phyloP scores from a whole-genome alignment of 768 basidiomycete genomes.

The Boletus vermiculosoides region DNA sequence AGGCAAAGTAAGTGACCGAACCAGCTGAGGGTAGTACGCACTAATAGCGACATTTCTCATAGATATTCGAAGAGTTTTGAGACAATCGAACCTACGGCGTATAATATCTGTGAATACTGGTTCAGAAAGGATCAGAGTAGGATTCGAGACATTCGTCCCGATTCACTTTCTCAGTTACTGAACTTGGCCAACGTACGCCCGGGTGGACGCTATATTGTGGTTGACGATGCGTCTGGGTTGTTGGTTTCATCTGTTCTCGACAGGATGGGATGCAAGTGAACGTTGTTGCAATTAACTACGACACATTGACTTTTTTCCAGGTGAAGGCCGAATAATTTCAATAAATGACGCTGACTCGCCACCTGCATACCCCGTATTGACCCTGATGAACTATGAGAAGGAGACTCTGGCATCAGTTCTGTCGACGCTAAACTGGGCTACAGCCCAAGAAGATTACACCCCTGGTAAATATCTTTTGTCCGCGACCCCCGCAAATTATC shows the following conservation, averaged over 20 bases:
- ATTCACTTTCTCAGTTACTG: slow-evolving; percentile 87
- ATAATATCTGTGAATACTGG: slow-evolving; percentile 89
- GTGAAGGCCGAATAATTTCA: slow-evolving; percentile 75
- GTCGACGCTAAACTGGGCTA: slow-evolving; percentile 86
- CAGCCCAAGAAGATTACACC: slow-evolving; percentile 72
- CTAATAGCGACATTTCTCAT: slow-evolving; percentile 1
- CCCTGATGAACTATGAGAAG: slow-evolving; percentile 81
- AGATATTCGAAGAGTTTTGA: slow-evolving; percentile 89
- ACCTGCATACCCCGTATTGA: slow-evolving; percentile 82
- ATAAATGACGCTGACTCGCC: slow-evolving; percentile 91
- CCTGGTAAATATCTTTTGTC: slow-evolving; percentile 46
- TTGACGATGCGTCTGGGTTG: slow-evolving; percentile 91
- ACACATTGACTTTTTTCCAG: slow-evolving; percentile 37
- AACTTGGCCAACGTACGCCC: slow-evolving; percentile 80
- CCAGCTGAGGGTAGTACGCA: not conserved
- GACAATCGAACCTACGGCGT: slow-evolving; percentile 82
- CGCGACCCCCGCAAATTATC: not conserved
- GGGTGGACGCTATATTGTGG: slow-evolving; percentile 82
- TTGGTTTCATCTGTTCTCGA: slow-evolving; percentile 83
- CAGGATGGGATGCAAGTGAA: slow-evolving; percentile 70
- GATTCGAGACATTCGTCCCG: slow-evolving; percentile 81
- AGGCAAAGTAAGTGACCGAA: slow-evolving; percentile 73
- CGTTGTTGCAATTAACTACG: not conserved
- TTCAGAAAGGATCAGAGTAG: slow-evolving; percentile 78
- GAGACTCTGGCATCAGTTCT: slow-evolving; percentile 52